phyloP scores from a whole-genome alignment of 345 rosid genomes.

The Eucalyptus paniculata region DNA sequence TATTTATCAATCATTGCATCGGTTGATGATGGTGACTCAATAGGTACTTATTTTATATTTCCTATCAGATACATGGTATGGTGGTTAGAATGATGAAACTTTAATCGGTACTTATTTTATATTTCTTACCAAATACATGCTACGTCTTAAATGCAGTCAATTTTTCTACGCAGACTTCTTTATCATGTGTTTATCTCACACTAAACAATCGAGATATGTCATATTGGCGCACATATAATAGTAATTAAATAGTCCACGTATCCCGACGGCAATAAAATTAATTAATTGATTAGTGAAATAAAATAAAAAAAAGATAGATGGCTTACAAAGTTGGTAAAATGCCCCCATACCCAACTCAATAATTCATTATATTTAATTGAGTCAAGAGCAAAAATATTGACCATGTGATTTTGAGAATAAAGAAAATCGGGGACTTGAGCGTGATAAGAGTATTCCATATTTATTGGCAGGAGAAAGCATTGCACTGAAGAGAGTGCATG shows the following conservation, averaged over 20 bases:
- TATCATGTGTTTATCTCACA: not conserved
- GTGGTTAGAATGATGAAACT: not conserved
- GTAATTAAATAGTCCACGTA: not conserved
- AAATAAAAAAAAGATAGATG: not conserved
- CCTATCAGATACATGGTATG: not conserved
- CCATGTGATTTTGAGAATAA: not conserved
- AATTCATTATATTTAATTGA: not conserved
- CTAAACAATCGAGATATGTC: not conserved
- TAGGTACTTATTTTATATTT: not conserved
- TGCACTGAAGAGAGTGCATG: not conserved
- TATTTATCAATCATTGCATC: not conserved
- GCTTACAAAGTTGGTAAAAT: not conserved
- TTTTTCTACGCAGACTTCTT: not conserved
- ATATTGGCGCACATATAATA: not conserved
- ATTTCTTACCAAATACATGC: not conserved
- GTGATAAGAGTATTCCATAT: not conserved
- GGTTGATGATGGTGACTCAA: not conserved
- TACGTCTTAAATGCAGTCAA: not conserved
- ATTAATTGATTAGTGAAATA: not conserved
- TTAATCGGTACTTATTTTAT: not conserved
- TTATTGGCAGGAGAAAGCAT: not conserved
- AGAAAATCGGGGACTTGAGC: not conserved
- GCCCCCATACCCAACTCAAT: not conserved
- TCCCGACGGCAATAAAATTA: not conserved
- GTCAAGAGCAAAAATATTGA: not conserved